Conservation (phyloP, 164 flowering plant genomes). For the Nelumbo lutea region DNA sequence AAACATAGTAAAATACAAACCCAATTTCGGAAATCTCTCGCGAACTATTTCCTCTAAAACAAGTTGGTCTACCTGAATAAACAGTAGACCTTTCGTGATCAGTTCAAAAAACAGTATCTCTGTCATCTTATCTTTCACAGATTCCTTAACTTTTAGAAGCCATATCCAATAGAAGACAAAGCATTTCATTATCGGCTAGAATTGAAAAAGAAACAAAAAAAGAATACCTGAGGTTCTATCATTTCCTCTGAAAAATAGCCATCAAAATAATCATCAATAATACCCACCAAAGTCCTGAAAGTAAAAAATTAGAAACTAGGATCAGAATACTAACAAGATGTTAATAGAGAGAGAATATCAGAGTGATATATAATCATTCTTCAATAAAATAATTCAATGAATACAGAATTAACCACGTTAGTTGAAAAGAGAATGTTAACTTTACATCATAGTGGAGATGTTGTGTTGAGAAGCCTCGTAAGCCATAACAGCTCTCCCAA, state of each 20-base stretch:
- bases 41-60: constrained; percentile 95
- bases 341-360: neutral
- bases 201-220: neutral
- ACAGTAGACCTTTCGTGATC: neutral
- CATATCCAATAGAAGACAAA: constrained; percentile 26
- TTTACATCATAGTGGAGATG: neutral
- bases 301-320: neutral
- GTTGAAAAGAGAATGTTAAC: neutral
- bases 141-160: constrained; percentile 62
- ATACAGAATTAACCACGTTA: neutral
- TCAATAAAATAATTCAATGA: neutral
- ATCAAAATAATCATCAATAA: constrained; percentile 93
- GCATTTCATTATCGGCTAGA: neutral
- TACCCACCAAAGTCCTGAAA: constrained; percentile 78
- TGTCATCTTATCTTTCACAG: constrained; percentile 28
- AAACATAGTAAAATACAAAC: constrained; percentile 36
- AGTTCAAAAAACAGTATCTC: constrained; percentile 10
- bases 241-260: constrained; percentile 98
- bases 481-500: constrained; percentile 1
- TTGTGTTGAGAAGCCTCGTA: neutral
- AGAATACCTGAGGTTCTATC: constrained; percentile 91
- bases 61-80: constrained; percentile 68
- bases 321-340: neutral
- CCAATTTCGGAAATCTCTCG: constrained; percentile 45
- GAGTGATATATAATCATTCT: neutral